Conservation (phyloP, 2,329 filamentous ascomycete species). For the Aspergillus candidus region DNA sequence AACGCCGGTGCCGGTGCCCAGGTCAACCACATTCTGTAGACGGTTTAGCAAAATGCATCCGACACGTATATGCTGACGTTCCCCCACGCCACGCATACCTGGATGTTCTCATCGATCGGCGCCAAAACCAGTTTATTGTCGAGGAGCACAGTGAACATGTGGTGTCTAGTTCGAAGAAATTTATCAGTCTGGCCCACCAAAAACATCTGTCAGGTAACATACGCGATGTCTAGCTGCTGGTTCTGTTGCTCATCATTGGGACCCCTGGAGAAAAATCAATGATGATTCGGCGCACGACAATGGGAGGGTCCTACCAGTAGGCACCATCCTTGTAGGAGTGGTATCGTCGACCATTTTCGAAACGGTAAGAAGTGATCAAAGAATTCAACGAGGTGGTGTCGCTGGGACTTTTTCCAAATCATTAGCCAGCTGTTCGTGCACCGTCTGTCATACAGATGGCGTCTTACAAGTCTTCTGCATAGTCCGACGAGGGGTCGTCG, state of each 20-base stretch:
- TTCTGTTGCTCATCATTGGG: conserved; percentile 23
- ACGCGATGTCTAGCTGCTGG: conserved; percentile 21
- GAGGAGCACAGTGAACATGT: conserved; percentile 22
- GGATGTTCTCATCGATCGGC: conserved; percentile 12
- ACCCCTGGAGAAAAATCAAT: conserved; percentile 10
- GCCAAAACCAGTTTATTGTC: conserved; percentile 16
- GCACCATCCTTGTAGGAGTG: conserved; percentile 27
- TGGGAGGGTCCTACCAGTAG: conserved; percentile 14
- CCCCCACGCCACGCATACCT: conserved; percentile 5
- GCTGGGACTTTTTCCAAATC: conserved; percentile 7
- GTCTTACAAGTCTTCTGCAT: conserved; percentile 16
- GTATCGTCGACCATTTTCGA: conserved; percentile 28
- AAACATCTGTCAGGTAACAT: neutral
- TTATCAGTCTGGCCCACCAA: neutral
- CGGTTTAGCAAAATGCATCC: neutral
- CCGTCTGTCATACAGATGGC: neutral
- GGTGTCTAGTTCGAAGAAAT: conserved; percentile 11
- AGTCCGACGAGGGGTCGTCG: conserved; percentile 9
- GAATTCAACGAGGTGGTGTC: conserved; percentile 17
- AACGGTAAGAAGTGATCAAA: conserved; percentile 20
- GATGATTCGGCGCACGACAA: neutral
- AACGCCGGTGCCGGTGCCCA: conserved; percentile 19
- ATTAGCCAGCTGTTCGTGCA: neutral
- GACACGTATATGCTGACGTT: neutral
- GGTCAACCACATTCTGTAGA: conserved; percentile 19